These are phyloP conservation scores for Blastobotrys illinoisensis DNA, from an alignment of 1,139 yeast genomes.

Conservation along the genomic window DNA sequence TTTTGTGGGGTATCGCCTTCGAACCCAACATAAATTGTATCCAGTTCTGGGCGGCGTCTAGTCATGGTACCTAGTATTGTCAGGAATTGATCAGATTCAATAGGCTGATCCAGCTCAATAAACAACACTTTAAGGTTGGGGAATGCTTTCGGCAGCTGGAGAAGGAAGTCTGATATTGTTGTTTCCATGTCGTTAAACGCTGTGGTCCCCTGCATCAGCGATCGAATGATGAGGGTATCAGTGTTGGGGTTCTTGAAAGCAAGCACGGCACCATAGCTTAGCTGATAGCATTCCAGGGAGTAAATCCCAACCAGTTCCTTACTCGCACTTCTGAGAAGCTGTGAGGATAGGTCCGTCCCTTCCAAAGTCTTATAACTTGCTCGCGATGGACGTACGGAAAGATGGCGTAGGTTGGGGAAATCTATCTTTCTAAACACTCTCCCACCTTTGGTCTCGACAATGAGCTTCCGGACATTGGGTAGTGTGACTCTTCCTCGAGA, in stretches of 20 bases:
- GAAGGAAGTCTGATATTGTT: constrained; percentile 5
- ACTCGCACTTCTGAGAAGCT: neutral
- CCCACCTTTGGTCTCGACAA: constrained; percentile 5
- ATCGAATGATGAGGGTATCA: neutral
- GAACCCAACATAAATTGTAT: constrained; percentile 7
- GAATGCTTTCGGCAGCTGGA: constrained; percentile 1
- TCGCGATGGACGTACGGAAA: neutral
- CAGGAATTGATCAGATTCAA: constrained; percentile 6
- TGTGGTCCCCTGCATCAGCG: constrained; percentile 5
- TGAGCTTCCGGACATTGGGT: neutral
- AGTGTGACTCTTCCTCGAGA: neutral
- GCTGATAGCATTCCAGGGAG: neutral
- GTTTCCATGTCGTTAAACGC: constrained; percentile 8
- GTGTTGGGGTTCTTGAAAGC: neutral
- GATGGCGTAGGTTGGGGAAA: neutral
- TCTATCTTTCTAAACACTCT: neutral
- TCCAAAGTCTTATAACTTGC: neutral
- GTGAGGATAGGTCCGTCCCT: neutral
- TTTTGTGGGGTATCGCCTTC: neutral
- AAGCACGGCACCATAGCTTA: constrained; percentile 5
- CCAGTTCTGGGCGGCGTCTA: neutral
- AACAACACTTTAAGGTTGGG: constrained; percentile 2
- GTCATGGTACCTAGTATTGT: constrained; percentile 7
- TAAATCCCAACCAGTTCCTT: neutral
- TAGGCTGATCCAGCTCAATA: neutral